These are phyloP conservation scores for Bipolaris victoriae DNA, from an alignment of 2,329 filamentous ascomycete genomes.

Conservation along the genomic window DNA sequence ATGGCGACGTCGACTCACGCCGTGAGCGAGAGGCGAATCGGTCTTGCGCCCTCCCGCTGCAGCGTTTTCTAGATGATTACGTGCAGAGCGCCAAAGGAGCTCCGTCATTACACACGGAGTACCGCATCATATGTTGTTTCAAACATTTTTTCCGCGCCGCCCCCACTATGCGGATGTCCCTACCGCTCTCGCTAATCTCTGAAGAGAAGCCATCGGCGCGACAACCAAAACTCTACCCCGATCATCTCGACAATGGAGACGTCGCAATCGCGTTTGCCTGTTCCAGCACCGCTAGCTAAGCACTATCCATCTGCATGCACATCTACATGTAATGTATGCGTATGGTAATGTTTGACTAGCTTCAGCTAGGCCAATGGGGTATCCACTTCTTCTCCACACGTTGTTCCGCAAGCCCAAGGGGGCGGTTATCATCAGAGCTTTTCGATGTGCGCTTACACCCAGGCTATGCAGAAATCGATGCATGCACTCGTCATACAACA, in stretches of 20 bases:
- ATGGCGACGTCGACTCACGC: constrained; percentile 7
- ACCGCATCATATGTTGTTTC: constrained; percentile 1
- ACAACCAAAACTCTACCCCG: background rate
- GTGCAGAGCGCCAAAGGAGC: constrained; percentile 17
- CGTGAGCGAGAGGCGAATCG: background rate
- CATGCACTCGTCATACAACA: constrained; percentile 5
- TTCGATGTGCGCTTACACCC: constrained; percentile 13
- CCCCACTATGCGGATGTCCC: constrained; percentile 1
- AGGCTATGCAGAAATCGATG: background rate
- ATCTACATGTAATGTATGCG: constrained; percentile 24
- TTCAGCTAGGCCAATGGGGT: constrained; percentile 10
- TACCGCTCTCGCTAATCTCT: background rate
- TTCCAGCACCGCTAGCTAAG: background rate
- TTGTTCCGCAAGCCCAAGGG: constrained; percentile 4
- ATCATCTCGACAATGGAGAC: background rate
- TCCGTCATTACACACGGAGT: constrained; percentile 10
- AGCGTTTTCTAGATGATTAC: constrained; percentile 19
- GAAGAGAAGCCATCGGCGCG: background rate
- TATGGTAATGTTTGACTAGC: constrained; percentile 5
- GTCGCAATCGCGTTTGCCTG: constrained; percentile 6
- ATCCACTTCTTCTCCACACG: constrained; percentile 12
- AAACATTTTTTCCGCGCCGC: constrained; percentile 13
- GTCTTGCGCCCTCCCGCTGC: background rate
- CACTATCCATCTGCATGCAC: constrained; percentile 12
- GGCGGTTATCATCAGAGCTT: background rate